These are phyloP conservation scores for Barnettozyma wickerhamii DNA, from an alignment of 805 yeast genomes.

Conservation along the genomic window DNA sequence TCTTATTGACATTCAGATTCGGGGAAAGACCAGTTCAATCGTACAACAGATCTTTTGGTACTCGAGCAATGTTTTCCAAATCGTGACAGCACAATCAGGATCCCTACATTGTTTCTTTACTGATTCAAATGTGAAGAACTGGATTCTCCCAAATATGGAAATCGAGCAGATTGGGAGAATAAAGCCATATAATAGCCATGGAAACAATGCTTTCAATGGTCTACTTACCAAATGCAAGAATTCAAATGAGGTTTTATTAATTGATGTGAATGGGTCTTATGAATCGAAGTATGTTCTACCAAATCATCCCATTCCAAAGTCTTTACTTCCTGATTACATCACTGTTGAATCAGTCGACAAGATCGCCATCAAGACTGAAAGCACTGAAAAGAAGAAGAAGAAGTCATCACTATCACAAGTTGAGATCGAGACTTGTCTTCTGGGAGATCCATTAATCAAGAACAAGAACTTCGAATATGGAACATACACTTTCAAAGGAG, in stretches of 20 bases:
- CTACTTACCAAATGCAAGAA: slow-evolving; percentile 3
- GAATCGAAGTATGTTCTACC: slow-evolving; percentile 40
- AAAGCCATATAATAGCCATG: not conserved
- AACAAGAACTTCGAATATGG: slow-evolving; percentile 17
- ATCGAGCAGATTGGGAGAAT: slow-evolving; percentile 7
- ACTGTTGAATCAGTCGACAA: slow-evolving; percentile 15
- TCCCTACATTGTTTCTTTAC: slow-evolving; percentile 57
- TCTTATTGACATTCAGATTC: slow-evolving; percentile 50
- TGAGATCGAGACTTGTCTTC: slow-evolving; percentile 50
- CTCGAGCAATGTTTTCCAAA: slow-evolving; percentile 38
- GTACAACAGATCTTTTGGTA: slow-evolving; percentile 53
- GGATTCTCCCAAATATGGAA: slow-evolving; percentile 24
- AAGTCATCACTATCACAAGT: slow-evolving; percentile 40
- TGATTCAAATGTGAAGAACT: slow-evolving; percentile 10
- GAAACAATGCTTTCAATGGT: not conserved
- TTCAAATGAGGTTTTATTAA: slow-evolving; percentile 15
- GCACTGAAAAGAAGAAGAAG: slow-evolving; percentile 1
- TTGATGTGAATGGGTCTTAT: slow-evolving; percentile 23
- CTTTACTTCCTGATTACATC: slow-evolving; percentile 24
- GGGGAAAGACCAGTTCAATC: slow-evolving; percentile 61
- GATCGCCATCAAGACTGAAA: slow-evolving; percentile 18
- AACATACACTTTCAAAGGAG: slow-evolving; percentile 4
- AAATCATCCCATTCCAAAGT: slow-evolving; percentile 21
- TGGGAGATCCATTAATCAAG: slow-evolving; percentile 16
- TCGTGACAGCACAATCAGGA: slow-evolving; percentile 51